phyloP scores from a whole-genome alignment of 352 stramenopile species.

The Phytophthora idaei region DNA sequence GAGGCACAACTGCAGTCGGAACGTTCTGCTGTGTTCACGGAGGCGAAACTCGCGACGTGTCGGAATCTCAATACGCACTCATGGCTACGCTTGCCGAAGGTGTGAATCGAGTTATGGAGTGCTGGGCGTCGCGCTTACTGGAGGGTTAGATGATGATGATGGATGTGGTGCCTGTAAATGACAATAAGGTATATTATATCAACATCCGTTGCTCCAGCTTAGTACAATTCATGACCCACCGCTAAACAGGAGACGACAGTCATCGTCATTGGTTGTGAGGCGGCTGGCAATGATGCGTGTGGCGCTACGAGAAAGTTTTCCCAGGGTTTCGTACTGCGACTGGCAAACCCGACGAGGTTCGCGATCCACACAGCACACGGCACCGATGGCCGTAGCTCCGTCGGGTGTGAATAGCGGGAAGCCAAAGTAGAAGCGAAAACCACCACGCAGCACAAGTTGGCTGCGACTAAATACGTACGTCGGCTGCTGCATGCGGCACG shows the following conservation, averaged over 20 bases:
- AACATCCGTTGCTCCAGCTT: conserved; percentile 2
- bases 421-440: conserved; percentile 61
- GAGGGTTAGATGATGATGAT: conserved; percentile 18
- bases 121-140: conserved; percentile 26
- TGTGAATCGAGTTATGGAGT: conserved; percentile 50
- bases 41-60: conserved; percentile 46
- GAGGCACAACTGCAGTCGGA: conserved; percentile 45
- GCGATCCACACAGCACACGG: background rate
- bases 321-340: background rate
- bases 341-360: background rate
- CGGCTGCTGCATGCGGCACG: too few species aligned
- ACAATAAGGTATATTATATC: conserved; percentile 21
- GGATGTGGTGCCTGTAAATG: conserved; percentile 12
- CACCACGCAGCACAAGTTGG: conserved; percentile 34
- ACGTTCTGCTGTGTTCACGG: conserved; percentile 62
- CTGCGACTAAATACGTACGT: conserved; percentile 50
- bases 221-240: background rate
- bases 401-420: conserved; percentile 44
- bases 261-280: background rate
- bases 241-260: too few species aligned
- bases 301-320: background rate
- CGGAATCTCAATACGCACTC: conserved; percentile 61
- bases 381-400: conserved; percentile 25
- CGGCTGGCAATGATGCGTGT: background rate
- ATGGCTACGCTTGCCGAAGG: conserved; percentile 51